phyloP scores from a whole-genome alignment of 140 eudicot species.

The Stevia rebaudiana region DNA sequence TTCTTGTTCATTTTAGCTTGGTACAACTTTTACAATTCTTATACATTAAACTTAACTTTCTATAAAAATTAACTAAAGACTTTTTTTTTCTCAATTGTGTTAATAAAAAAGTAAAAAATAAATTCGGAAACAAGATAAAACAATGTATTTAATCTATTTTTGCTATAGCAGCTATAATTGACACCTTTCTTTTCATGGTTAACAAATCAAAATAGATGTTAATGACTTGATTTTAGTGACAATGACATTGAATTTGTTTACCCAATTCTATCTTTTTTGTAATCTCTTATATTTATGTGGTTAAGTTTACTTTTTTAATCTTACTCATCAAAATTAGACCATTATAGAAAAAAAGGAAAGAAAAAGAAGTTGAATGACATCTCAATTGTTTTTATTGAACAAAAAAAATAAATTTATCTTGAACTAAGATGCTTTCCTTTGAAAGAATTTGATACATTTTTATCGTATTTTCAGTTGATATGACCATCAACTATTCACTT shows the following conservation, averaged over 20 bases:
- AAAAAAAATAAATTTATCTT: not conserved
- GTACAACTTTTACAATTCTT: not conserved
- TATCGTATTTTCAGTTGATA: conserved; percentile 17
- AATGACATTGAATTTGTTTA: too few species aligned
- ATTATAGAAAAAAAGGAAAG: not conserved
- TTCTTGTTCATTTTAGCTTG: not conserved
- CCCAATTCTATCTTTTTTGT: not conserved
- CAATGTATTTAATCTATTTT: not conserved
- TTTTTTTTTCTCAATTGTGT: not conserved
- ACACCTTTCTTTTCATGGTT: not conserved
- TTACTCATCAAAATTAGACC: not conserved
- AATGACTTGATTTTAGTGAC: not conserved
- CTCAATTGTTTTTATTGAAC: not conserved
- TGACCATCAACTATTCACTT: conserved; percentile 21
- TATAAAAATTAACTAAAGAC: not conserved
- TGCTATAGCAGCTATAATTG: not conserved
- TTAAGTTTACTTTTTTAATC: not conserved
- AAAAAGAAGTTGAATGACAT: not conserved
- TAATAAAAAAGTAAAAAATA: not conserved
- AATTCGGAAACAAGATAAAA: not conserved
- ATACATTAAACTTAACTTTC: not conserved
- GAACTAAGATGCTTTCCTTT: not conserved
- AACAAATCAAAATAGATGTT: not conserved
- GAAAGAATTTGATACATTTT: conserved; percentile 7
- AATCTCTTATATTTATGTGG: not conserved